Conservation (phyloP, 371 early-diverging fungal species). For the Mortierella sp. region DNA sequence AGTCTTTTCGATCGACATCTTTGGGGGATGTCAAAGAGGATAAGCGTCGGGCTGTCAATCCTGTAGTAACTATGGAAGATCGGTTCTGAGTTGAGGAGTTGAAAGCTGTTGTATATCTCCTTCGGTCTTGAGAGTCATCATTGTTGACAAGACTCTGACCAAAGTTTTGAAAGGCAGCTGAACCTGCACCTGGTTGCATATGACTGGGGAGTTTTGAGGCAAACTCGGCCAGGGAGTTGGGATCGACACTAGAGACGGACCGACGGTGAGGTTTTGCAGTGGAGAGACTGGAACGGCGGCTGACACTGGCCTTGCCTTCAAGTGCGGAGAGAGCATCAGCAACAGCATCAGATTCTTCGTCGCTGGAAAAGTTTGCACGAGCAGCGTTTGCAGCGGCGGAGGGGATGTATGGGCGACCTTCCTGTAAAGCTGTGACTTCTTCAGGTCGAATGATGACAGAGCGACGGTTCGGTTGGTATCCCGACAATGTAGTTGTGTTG, state of each 20-base stretch:
- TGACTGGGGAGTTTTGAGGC: constrained; percentile 49
- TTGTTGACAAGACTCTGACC: constrained; percentile 40
- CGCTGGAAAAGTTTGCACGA: constrained; percentile 27
- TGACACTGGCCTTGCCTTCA: constrained; percentile 36
- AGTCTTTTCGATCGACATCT: constrained; percentile 37
- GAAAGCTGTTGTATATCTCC: constrained; percentile 52
- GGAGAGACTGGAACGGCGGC: constrained; percentile 34
- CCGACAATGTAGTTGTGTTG: neutral
- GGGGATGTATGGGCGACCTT: constrained; percentile 37
- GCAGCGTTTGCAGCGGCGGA: constrained; percentile 16
- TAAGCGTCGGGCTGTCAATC: constrained; percentile 22
- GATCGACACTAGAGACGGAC: constrained; percentile 41
- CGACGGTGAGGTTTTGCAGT: constrained; percentile 27
- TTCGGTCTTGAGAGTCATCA: constrained; percentile 44
- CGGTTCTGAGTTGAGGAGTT: constrained; percentile 23
- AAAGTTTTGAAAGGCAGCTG: constrained; percentile 44
- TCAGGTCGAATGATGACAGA: constrained; percentile 54
- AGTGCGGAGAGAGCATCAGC: constrained; percentile 53
- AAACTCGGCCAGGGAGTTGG: constrained; percentile 46
- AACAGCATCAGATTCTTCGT: constrained; percentile 41
- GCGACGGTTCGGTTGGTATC: constrained; percentile 50
- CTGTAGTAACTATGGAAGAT: constrained; percentile 15
- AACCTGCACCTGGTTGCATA: constrained; percentile 41
- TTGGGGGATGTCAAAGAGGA: constrained; percentile 28
- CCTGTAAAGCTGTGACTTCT: constrained; percentile 49